phyloP scores from a whole-genome alignment of 2,329 filamentous ascomycete species.

The Paramyrothecium roridum region DNA sequence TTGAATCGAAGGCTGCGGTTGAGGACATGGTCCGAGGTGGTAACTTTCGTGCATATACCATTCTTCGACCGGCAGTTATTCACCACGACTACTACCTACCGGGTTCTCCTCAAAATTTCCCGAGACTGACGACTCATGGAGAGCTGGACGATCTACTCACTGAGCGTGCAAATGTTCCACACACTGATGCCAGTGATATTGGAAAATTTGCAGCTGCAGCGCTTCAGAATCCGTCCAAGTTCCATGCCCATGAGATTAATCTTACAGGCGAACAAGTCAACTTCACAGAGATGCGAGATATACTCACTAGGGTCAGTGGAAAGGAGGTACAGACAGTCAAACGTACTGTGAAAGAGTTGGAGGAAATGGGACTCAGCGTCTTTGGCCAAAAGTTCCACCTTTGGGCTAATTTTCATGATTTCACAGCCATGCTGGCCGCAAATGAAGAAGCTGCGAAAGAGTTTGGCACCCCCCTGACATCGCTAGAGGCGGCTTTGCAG shows the following conservation, averaged over 20 bases:
- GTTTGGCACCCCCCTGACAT: slow-evolving; percentile 10
- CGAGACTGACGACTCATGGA: slow-evolving; percentile 18
- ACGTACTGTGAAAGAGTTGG: slow-evolving; percentile 6
- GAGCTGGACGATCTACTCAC: slow-evolving; percentile 21
- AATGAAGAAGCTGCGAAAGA: slow-evolving; percentile 1
- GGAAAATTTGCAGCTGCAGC: slow-evolving; percentile 29
- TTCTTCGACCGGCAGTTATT: slow-evolving; percentile 27
- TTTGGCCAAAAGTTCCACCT: slow-evolving; percentile 8
- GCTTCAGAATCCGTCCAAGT: slow-evolving; percentile 23
- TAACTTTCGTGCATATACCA: slow-evolving; percentile 25
- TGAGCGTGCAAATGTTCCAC: slow-evolving; percentile 15
- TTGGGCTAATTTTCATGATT: slow-evolving; percentile 8
- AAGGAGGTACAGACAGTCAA: slow-evolving; percentile 18
- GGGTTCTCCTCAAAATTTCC: slow-evolving; percentile 19
- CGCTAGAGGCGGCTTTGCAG: slow-evolving; percentile 7
- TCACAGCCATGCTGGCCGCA: not conserved
- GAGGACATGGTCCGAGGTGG: slow-evolving; percentile 26
- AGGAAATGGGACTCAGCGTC: not conserved
- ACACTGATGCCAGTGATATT: slow-evolving; percentile 26
- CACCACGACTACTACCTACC: slow-evolving; percentile 24
- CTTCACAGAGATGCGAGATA: slow-evolving; percentile 22
- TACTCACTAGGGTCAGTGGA: slow-evolving; percentile 25
- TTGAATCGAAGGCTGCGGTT: slow-evolving; percentile 30
- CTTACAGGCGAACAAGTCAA: slow-evolving; percentile 21
- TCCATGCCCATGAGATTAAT: slow-evolving; percentile 24